A percentile compares a stretch with the other conserved stretches of the same genome.
Conservation (phyloP, 164 flowering plant genomes). For the Protea cynaroides region DNA sequence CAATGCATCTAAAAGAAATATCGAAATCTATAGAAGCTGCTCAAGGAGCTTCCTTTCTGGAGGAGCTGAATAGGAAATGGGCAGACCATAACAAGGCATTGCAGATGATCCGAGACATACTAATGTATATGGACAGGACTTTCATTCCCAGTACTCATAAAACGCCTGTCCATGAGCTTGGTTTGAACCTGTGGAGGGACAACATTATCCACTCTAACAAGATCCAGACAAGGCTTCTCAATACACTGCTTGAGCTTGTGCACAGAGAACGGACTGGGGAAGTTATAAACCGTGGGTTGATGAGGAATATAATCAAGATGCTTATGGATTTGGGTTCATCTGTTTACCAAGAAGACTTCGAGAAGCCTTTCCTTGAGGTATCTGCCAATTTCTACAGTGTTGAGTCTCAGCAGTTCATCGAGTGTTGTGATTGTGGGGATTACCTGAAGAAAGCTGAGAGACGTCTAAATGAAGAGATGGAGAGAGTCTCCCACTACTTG, state of each 20-base stretch:
- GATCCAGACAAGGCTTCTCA: slow-evolving; percentile 58
- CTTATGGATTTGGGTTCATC: slow-evolving; percentile 71
- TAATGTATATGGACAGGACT: slow-evolving; percentile 99
- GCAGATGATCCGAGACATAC: slow-evolving; percentile 83
- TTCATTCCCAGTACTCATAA: slow-evolving; percentile 70
- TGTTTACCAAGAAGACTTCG: slow-evolving; percentile 82
- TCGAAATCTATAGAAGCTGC: slow-evolving; percentile 70
- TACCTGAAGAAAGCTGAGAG: slow-evolving; percentile 76
- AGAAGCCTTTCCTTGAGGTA: slow-evolving; percentile 67
- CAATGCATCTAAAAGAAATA: slow-evolving; percentile 68
- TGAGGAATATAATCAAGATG: slow-evolving; percentile 84
- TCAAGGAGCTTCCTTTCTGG: slow-evolving; percentile 75
- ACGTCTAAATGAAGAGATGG: slow-evolving; percentile 78
- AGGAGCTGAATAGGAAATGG: slow-evolving; percentile 87
- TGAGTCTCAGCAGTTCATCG: slow-evolving; percentile 79
- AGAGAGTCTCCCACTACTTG: slow-evolving; percentile 76
- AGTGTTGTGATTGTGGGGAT: slow-evolving; percentile 82
- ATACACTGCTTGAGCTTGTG: slow-evolving; percentile 72
- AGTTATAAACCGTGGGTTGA: slow-evolving; percentile 72
- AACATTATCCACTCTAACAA: slow-evolving; percentile 59
- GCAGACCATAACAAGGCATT: slow-evolving; percentile 79
- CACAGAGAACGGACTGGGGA: slow-evolving; percentile 70
- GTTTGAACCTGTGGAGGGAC: slow-evolving; percentile 87
- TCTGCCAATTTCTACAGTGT: slow-evolving; percentile 70
- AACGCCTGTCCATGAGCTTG: slow-evolving; percentile 85